Percentiles rank a stretch among this genome's conserved stretches.
phyloP scores from a whole-genome alignment of 345 rosid species.

The Schrenkiella parvula region DNA sequence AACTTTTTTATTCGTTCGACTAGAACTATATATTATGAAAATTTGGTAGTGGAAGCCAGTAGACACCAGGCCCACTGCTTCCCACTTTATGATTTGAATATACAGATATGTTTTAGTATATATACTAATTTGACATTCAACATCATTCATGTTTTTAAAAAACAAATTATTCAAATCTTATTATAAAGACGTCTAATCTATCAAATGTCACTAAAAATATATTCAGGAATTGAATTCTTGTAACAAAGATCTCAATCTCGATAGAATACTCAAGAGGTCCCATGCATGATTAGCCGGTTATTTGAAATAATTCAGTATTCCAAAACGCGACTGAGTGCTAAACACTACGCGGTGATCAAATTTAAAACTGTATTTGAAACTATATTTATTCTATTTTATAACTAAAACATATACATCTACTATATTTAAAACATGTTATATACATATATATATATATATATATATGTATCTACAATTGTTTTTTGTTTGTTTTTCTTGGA shows the following conservation, averaged over 20 bases:
- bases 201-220: neutral
- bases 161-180: neutral
- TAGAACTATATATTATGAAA: conserved; percentile 19
- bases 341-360: too few species aligned
- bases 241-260: neutral
- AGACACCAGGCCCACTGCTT: conserved; percentile 24
- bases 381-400: too few species aligned
- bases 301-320: too few species aligned
- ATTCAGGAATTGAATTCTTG: conserved; percentile 10
- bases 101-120: conserved; percentile 23
- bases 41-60: conserved; percentile 34
- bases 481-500: neutral
- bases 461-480: neutral
- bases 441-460: too few species aligned
- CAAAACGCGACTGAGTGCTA: too few species aligned
- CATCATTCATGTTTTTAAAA: conserved; percentile 4
- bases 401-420: too few species aligned
- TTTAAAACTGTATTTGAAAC: too few species aligned
- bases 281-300: neutral
- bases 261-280: neutral
- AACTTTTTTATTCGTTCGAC: conserved; percentile 1
- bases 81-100: conserved; percentile 32
- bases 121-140: conserved; percentile 17
- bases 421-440: too few species aligned
- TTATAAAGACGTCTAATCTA: conserved; percentile 6